Evolutionary conservation across 768 basidiomycete genomes (phyloP).

Genomic region (Xanthoconium stramineum): DNA sequence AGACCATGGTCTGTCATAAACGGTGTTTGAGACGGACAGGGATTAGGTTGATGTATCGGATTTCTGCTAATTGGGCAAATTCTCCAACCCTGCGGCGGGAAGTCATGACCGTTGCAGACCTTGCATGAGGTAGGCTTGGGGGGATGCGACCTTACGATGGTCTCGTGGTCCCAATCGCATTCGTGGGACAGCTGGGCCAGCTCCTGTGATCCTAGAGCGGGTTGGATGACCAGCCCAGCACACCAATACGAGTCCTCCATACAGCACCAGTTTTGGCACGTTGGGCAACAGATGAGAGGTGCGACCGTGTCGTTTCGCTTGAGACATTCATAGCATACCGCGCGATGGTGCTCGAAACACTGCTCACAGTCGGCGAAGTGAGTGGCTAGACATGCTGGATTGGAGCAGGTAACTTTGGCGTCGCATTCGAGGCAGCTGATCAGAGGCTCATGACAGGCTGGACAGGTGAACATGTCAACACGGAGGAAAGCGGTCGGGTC

Average conservation of each 20-base stretch:
- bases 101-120: neutral
- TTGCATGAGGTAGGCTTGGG: conserved; percentile 11
- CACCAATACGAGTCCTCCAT: conserved; percentile 16
- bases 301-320: neutral
- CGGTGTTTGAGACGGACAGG: conserved; percentile 10
- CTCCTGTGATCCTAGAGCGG: conserved; percentile 4
- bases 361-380: neutral
- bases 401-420: conserved; percentile 1
- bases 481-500: conserved; percentile 1
- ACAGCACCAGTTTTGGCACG: conserved; percentile 11
- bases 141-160: conserved; percentile 13
- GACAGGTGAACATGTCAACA: conserved; percentile 15
- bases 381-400: neutral
- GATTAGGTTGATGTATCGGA: neutral
- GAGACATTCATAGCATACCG: conserved; percentile 8
- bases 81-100: neutral
- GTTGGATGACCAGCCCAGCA: conserved; percentile 8
- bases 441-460: conserved; percentile 1
- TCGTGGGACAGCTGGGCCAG: neutral
- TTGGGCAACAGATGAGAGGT: conserved; percentile 6
- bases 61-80: neutral
- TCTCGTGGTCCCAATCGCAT: conserved; percentile 5
- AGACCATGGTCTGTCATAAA: neutral
- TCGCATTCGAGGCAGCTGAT: conserved; percentile 9
- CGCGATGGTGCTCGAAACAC: conserved; percentile 3